These are phyloP conservation scores for Prunella vulgaris DNA, from an alignment of 257 asterid species.

Conservation along the genomic window DNA sequence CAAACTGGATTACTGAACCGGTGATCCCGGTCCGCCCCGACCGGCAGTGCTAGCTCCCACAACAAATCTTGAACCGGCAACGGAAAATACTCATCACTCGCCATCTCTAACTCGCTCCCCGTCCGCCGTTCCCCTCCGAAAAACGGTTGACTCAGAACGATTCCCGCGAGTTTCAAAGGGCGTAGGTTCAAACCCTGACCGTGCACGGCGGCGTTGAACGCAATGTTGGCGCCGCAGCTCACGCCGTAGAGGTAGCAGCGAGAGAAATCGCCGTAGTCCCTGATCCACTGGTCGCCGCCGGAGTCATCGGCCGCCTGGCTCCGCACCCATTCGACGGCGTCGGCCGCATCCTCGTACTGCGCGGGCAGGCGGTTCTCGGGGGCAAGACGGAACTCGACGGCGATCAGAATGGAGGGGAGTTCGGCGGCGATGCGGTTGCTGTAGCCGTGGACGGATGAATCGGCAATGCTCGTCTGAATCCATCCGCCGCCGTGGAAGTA, in stretches of 20 bases:
- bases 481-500: conserved; percentile 63
- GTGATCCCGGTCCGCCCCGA: conserved; percentile 62
- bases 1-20: conserved; percentile 60
- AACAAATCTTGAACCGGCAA: conserved; percentile 59
- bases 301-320: conserved; percentile 30
- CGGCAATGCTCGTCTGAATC: conserved; percentile 34
- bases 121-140: conserved; percentile 63
- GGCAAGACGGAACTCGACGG: conserved; percentile 63
- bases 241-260: conserved; percentile 67
- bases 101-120: conserved; percentile 50
- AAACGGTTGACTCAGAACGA: conserved; percentile 63
- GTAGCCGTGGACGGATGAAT: conserved; percentile 39
- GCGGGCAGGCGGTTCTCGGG: conserved; percentile 81
- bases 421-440: conserved; percentile 44
- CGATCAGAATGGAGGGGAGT: conserved; percentile 53
- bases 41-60: conserved; percentile 82
- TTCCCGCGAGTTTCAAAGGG: conserved; percentile 49
- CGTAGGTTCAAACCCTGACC: conserved; percentile 12
- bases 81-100: conserved; percentile 52
- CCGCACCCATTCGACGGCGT: conserved; percentile 52
- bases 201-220: conserved; percentile 46
- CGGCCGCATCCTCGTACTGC: conserved; percentile 71
- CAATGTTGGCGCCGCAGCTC: conserved; percentile 67
- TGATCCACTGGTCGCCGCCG: conserved; percentile 64
- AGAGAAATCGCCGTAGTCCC: conserved; percentile 54